Evolutionary conservation across 768 basidiomycete genomes (phyloP).

Genomic region (Gymnopilus junonius): DNA sequence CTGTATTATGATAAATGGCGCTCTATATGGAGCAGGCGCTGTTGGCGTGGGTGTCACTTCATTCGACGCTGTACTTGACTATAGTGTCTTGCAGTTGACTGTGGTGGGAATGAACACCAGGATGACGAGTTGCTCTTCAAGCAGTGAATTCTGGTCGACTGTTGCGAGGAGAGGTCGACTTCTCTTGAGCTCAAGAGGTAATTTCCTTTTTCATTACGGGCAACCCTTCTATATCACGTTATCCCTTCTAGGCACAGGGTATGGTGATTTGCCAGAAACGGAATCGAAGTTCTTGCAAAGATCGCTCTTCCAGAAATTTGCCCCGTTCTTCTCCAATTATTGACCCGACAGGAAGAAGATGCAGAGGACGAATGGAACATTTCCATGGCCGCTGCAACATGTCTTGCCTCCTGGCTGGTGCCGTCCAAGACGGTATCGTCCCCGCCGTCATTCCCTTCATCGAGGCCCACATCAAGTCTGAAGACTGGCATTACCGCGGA

Average conservation of each 20-base stretch:
- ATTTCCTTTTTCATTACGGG: constrained; percentile 15
- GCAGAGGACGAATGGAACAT: constrained; percentile 99
- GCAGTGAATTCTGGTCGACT: constrained; percentile 99
- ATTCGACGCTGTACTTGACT: constrained; percentile 21
- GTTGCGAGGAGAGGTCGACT: constrained; percentile 97
- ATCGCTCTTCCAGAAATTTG: constrained; percentile 94
- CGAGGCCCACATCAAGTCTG: constrained; percentile 89
- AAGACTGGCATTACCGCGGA: constrained; percentile 96
- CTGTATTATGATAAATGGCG: constrained; percentile 98
- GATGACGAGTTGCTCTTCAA: constrained; percentile 91
- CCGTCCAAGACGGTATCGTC: constrained; percentile 90
- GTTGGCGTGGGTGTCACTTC: constrained; percentile 70
- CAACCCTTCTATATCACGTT: constrained; percentile 1
- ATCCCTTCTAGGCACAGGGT: constrained; percentile 71
- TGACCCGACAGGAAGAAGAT: constrained; percentile 94
- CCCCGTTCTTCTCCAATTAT: constrained; percentile 86
- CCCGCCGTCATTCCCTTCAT: constrained; percentile 97
- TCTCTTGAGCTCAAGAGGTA: constrained; percentile 89
- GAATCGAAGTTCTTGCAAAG: constrained; percentile 94
- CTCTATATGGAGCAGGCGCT: constrained; percentile 99
- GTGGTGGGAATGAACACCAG: constrained; percentile 96
- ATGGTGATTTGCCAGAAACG: constrained; percentile 82
- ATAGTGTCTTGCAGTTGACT: constrained; percentile 64
- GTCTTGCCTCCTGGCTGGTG: constrained; percentile 88
- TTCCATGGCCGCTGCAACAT: constrained; percentile 95